These are phyloP conservation scores for Trichophyton mentagrophytes DNA, from an alignment of 2,329 filamentous ascomycete species.

Conservation along the genomic window DNA sequence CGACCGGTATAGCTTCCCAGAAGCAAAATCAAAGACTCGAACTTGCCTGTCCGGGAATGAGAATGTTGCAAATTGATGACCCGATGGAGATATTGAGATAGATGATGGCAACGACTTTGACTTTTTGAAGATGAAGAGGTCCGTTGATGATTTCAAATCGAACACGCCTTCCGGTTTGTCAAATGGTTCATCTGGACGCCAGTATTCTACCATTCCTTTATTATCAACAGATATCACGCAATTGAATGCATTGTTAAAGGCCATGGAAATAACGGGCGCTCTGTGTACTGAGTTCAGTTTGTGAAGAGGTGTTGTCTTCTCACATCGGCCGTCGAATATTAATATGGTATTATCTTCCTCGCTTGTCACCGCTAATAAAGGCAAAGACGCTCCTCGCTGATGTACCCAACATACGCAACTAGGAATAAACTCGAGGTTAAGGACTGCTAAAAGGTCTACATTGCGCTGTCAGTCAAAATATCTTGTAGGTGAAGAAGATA, in stretches of 20 bases:
- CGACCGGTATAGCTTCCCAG: constrained; percentile 75
- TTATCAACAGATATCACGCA: constrained; percentile 86
- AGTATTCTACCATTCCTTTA: constrained; percentile 92
- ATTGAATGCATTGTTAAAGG: constrained; percentile 76
- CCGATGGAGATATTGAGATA: constrained; percentile 73
- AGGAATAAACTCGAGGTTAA: constrained; percentile 63
- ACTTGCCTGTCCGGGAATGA: constrained; percentile 91
- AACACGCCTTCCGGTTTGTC: constrained; percentile 90
- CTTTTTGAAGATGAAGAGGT: constrained; percentile 95
- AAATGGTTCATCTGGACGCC: constrained; percentile 63
- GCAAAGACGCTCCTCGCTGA: constrained; percentile 71
- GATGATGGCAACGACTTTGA: constrained; percentile 72
- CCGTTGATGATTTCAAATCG: constrained; percentile 83
- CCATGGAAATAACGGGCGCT: constrained; percentile 68
- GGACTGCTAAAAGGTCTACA: constrained; percentile 63
- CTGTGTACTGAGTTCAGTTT: constrained; percentile 69
- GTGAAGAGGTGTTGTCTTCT: constrained; percentile 62
- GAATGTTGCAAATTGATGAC: constrained; percentile 72
- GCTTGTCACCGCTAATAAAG: constrained; percentile 71
- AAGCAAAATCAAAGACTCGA: constrained; percentile 81
- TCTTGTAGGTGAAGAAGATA: constrained; percentile 1
- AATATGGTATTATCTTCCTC: constrained; percentile 58
- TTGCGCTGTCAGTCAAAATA: background rate
- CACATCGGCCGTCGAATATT: constrained; percentile 82
- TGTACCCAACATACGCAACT: constrained; percentile 88